Percentiles rank a stretch among this genome's conserved stretches.
Conservation (phyloP, 2,329 filamentous ascomycete species). For the Paracamarosporium sp. region DNA sequence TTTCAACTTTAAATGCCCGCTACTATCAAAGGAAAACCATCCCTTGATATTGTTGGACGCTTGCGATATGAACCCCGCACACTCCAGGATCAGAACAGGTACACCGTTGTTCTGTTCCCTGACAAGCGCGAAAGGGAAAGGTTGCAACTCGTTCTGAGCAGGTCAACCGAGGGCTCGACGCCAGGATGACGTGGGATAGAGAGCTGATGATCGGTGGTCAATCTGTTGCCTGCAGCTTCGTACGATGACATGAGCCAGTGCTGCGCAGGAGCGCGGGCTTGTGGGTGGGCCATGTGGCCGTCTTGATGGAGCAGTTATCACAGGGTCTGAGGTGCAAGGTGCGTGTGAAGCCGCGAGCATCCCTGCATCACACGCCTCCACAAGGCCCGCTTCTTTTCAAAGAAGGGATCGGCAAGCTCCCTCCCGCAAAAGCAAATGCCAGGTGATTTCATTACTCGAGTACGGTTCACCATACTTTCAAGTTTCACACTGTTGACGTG, state of each 20-base stretch:
- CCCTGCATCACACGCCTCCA: not conserved
- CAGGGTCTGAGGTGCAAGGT: not conserved
- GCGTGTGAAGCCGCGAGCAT: not conserved
- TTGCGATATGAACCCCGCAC: not conserved
- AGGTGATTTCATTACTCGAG: not conserved
- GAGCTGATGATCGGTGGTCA: not conserved
- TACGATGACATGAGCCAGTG: not conserved
- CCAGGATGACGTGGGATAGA: not conserved
- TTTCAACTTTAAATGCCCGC: not conserved
- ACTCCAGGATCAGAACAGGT: not conserved
- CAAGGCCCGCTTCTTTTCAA: not conserved
- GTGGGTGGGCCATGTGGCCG: not conserved
- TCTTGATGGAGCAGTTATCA: not conserved
- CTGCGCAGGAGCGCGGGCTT: not conserved
- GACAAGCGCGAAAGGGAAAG: not conserved
- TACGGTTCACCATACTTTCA: not conserved
- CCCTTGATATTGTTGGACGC: not conserved
- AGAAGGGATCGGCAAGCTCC: not conserved
- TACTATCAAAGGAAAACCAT: not conserved
- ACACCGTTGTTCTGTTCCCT: not conserved
- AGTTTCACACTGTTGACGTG: not conserved
- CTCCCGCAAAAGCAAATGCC: not conserved
- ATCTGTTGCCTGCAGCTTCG: not conserved
- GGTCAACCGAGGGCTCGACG: not conserved
- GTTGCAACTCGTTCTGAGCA: not conserved